Percentiles rank a stretch among this genome's conserved stretches.
phyloP scores from a whole-genome alignment of 2,329 filamentous ascomycete genomes.

The Didymella pomorum region DNA sequence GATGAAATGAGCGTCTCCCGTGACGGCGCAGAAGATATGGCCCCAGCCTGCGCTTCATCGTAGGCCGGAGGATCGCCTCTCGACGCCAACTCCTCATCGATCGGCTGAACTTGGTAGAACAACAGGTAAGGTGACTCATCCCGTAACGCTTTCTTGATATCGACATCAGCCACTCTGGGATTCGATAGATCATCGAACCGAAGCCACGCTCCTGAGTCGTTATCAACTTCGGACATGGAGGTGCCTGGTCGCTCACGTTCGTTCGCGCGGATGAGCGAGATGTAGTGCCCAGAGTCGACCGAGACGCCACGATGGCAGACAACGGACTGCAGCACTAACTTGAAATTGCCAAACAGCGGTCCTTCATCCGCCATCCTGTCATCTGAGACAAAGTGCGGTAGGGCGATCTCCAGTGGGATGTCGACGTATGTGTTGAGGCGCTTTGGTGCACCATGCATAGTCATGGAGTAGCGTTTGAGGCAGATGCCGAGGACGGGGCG shows the following conservation, averaged over 20 bases:
- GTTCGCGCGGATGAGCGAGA: constrained; percentile 83
- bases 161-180: constrained; percentile 75
- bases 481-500: constrained; percentile 91
- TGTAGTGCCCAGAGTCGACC: constrained; percentile 88
- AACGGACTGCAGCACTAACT: constrained; percentile 87
- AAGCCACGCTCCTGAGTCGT: constrained; percentile 70
- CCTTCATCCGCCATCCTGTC: constrained; percentile 73
- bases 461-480: constrained; percentile 86
- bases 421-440: constrained; percentile 86
- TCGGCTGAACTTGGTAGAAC: constrained; percentile 93
- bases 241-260: constrained; percentile 49
- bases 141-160: constrained; percentile 78
- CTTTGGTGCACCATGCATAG: constrained; percentile 70
- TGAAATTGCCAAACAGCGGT: constrained; percentile 84
- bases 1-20: constrained; percentile 40
- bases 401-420: constrained; percentile 81
- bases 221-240: constrained; percentile 51
- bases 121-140: constrained; percentile 93
- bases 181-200: constrained; percentile 87
- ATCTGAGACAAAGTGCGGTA: constrained; percentile 90
- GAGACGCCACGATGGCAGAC: constrained; percentile 91
- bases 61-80: constrained; percentile 54
- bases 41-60: constrained; percentile 41
- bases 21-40: constrained; percentile 36
- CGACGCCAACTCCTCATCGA: constrained; percentile 69